These are phyloP conservation scores for Globisporangium canariense DNA, from an alignment of 352 stramenopile species.

Conservation along the genomic window DNA sequence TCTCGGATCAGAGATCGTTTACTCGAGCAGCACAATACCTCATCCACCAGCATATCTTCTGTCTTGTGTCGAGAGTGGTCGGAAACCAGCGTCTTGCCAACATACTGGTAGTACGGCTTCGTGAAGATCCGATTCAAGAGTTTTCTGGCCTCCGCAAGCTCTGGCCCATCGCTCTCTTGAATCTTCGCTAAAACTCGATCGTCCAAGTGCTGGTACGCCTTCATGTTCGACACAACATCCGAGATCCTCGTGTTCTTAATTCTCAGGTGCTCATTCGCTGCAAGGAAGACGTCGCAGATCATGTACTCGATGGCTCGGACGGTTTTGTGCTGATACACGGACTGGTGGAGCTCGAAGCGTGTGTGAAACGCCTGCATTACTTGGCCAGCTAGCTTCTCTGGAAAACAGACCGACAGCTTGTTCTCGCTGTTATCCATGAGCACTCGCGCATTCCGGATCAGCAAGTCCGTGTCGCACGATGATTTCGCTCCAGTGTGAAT, in stretches of 20 bases:
- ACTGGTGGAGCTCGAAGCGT: slow-evolving; percentile 83
- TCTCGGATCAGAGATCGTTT: slow-evolving; percentile 31
- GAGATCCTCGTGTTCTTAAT: slow-evolving; percentile 69
- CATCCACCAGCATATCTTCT: slow-evolving; percentile 48
- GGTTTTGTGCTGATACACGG: slow-evolving; percentile 85
- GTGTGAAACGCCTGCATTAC: slow-evolving; percentile 89
- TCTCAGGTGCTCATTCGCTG: slow-evolving; percentile 54
- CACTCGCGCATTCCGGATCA: slow-evolving; percentile 75
- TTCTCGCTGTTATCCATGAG: slow-evolving; percentile 49
- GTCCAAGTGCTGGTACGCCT: slow-evolving; percentile 80
- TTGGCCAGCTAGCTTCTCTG: slow-evolving; percentile 79
- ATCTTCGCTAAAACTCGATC: slow-evolving; percentile 77
- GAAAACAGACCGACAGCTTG: slow-evolving; percentile 77
- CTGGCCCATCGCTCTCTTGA: slow-evolving; percentile 57
- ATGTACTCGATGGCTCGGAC: slow-evolving; percentile 87
- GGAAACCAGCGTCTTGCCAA: slow-evolving; percentile 64
- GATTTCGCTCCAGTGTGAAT: slow-evolving; percentile 72
- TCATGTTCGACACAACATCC: slow-evolving; percentile 57
- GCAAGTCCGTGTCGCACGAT: slow-evolving; percentile 64
- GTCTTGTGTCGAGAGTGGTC: slow-evolving; percentile 38
- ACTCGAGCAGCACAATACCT: slow-evolving; percentile 52
- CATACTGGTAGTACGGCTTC: slow-evolving; percentile 75
- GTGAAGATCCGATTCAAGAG: slow-evolving; percentile 63
- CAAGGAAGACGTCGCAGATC: slow-evolving; percentile 77
- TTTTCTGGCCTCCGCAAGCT: slow-evolving; percentile 39